Conservation (phyloP, 208 protist genomes). For the Crithidia sp. region DNA sequence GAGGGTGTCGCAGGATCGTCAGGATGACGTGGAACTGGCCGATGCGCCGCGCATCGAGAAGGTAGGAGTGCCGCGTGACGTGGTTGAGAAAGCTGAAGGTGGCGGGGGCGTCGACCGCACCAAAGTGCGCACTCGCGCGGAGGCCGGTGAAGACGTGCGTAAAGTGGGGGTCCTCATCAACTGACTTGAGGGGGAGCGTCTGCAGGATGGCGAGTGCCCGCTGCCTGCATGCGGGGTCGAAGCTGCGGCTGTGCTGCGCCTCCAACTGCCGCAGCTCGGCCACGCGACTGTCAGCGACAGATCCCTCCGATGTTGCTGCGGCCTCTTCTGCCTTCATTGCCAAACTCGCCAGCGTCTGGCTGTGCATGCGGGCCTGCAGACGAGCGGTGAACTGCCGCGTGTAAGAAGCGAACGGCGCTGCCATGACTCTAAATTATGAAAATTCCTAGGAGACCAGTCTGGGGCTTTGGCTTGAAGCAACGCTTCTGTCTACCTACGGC, state of each 20-base stretch:
- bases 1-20: conserved; percentile 52
- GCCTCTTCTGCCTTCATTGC: conserved; percentile 22
- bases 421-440: neutral
- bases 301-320: conserved; percentile 28
- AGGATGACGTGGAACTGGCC: conserved; percentile 49
- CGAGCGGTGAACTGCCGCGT: conserved; percentile 51
- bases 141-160: conserved; percentile 51
- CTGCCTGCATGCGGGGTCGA: conserved; percentile 44
- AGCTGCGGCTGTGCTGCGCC: conserved; percentile 48
- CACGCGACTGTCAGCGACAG: conserved; percentile 45
- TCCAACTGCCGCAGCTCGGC: conserved; percentile 47
- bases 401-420: conserved; percentile 47
- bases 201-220: conserved; percentile 57
- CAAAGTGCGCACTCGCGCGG: conserved; percentile 68
- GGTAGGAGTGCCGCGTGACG: conserved; percentile 68
- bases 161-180: conserved; percentile 80
- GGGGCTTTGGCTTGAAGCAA: no score
- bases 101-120: conserved; percentile 35
- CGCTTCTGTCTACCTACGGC: no score
- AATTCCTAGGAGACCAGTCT: no score
- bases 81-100: conserved; percentile 84
- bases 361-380: conserved; percentile 74
- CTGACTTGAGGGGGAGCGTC: conserved; percentile 68
- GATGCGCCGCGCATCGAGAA: conserved; percentile 67
- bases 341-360: conserved; percentile 50